Base-by-base conservation (phyloP, 2,329 filamentous ascomycete genomes). In the Colletotrichum kahawae region DNA sequence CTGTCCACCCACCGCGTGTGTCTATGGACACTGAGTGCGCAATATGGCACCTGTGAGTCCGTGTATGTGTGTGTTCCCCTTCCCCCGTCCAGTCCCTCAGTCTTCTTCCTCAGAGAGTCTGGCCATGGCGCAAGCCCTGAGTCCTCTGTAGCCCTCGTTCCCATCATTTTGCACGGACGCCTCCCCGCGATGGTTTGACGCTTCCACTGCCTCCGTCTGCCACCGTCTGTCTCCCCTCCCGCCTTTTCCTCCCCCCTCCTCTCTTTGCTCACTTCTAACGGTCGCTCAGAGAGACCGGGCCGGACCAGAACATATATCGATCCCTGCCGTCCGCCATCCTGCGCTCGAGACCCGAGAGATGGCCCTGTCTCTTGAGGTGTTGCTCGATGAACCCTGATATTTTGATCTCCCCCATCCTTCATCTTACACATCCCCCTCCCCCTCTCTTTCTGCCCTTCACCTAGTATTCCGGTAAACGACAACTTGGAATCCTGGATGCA, bases 161-260 rank as follows among this genome's bases (percentile, higher is more conserved):
- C 31, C 62, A 75, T 57, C 63, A 67, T 67, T 67, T 67, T 72
- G 72, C 72, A 75, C 72, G 69, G 72, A 75, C 72, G 68, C 72
- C 72, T 72, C 68, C 68, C 72, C 68, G 69, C 72, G 68, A 75
- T 67, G 72, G 72, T 75, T 75, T 72, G 72, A 75, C 68, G 72
- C 72, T 71, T 71, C 72, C 13, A 67, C 51, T 67, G 36, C 51
- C 51, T 31, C 60, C 67, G 60, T 67, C 59, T 71, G 34, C 63
- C 69, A 31, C 69, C 72, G 63, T 57, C 72, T 72, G 43, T 48
- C 63, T 72, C 69, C 72, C 48, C 72, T 72, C 69, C 72, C 63
- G 72, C 69, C 57, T 38, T 33, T 64, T 51, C 29, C 72, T 68
- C 69, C 63, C 63, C 63, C 68, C 33, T 33, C 27, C 59, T 59